Evolutionary conservation across 164 flowering plant genomes (phyloP), one percentile per base, ranked within the genome.

Genomic region (Malania oleifera): DNA sequence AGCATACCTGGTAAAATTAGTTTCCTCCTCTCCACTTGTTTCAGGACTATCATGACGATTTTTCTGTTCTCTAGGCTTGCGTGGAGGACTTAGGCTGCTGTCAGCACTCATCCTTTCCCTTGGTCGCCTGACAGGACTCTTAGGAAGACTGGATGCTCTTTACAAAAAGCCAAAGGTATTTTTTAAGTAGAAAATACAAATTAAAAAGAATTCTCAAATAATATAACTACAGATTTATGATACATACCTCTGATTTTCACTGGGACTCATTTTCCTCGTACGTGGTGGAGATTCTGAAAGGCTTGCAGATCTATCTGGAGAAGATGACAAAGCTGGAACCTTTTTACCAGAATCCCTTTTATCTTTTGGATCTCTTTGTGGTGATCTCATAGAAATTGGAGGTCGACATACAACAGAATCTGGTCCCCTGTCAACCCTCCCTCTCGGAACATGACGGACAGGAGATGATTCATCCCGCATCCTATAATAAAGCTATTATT

Each of bases 331-430:
- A 38, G 56, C 58, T 26, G 60, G 62, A 22, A 19, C 52, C 56
- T 70, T 75, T 34, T 54, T 52, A 34, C 37, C 58, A 5, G 37
- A 56, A 60, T 67, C 66, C 19, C 46, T 60, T 25, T 17, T 53
- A 47, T 59, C 58, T 56, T 48, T 62, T 14, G 56, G 43, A 54
- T 79, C 86, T 60, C 76, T 75, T 48, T 73, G 84, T 23, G 84
- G 82, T 48, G 91, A 85, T 65, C 82, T 73, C 67, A 75, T 24
- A 55, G 87, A 70, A 53, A 72, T 73, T 38, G 70, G 66, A 23
- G 74, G 67, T 54, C 51, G 73, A 25, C 37, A 70, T 0, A 70
- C 56, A 22, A 52, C 28, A 52, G 67, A 44, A 19, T 63, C 74
- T 12, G 38, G 19, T 46, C 60, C 77, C 51, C 57, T 68, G 62